These are phyloP conservation scores for Rhypophila decipiens DNA, from an alignment of 495 filamentous ascomycete species.

Conservation along the genomic window DNA sequence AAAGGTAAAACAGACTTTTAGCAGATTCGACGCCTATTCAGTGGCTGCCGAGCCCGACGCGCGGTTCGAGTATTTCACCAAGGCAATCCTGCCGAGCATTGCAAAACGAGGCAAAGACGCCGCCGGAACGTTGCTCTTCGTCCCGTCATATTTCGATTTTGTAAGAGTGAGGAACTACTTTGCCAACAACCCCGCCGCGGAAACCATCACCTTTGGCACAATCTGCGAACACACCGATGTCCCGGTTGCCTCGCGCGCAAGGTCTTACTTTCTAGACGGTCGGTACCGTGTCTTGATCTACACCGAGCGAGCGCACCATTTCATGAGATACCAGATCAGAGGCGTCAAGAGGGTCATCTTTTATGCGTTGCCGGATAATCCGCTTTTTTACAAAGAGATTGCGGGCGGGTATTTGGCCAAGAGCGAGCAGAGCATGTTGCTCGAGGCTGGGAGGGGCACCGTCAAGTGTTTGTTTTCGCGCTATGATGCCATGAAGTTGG, in stretches of 20 bases:
- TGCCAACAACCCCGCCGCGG: slow-evolving; percentile 60
- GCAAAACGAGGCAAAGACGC: slow-evolving; percentile 48
- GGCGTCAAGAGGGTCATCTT: slow-evolving; percentile 76
- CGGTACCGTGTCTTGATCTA: slow-evolving; percentile 80
- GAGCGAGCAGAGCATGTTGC: slow-evolving; percentile 47
- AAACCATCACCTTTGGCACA: slow-evolving; percentile 68
- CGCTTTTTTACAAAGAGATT: slow-evolving; percentile 81
- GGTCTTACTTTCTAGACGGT: slow-evolving; percentile 80
- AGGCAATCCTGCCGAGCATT: slow-evolving; percentile 68
- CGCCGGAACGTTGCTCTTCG: slow-evolving; percentile 69
- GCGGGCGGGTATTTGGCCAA: slow-evolving; percentile 60
- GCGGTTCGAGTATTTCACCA: slow-evolving; percentile 87
- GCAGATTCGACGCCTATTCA: slow-evolving; percentile 68
- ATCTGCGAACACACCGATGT: slow-evolving; percentile 82
- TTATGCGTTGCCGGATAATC: slow-evolving; percentile 86
- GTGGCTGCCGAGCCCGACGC: slow-evolving; percentile 72
- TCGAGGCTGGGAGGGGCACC: slow-evolving; percentile 45
- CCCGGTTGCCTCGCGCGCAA: slow-evolving; percentile 69
- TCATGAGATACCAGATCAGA: slow-evolving; percentile 70
- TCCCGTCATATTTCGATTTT: slow-evolving; percentile 91
- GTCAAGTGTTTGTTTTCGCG: slow-evolving; percentile 74
- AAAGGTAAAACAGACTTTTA: slow-evolving; percentile 78
- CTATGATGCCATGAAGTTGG: slow-evolving; percentile 82
- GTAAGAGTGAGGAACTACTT: slow-evolving; percentile 89
- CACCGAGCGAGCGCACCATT: slow-evolving; percentile 91